A percentile compares a stretch with the other conserved stretches of the same genome.
phyloP scores from a whole-genome alignment of 2,329 filamentous ascomycete species.

The Sporothrix schenckii region DNA sequence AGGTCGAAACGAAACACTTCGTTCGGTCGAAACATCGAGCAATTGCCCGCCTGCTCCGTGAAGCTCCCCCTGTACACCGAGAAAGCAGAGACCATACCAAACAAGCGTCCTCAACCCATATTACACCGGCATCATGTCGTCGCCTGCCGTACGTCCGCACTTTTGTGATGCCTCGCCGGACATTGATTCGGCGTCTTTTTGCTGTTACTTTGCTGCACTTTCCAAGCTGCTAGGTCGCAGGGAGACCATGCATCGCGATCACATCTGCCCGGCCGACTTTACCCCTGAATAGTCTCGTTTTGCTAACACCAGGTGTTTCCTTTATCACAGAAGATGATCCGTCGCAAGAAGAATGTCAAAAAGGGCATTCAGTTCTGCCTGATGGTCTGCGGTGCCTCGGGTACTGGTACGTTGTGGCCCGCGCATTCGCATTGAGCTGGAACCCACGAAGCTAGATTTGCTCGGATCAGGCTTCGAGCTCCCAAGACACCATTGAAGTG shows the following conservation, averaged over 20 bases:
- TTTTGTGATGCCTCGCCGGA: neutral
- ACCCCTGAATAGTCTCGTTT: constrained; percentile 21
- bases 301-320: constrained; percentile 37
- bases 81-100: constrained; percentile 22
- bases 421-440: constrained; percentile 6
- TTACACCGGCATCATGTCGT: constrained; percentile 39
- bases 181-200: neutral
- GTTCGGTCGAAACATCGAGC: constrained; percentile 29
- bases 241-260: constrained; percentile 1
- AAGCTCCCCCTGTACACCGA: constrained; percentile 14
- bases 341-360: constrained; percentile 99
- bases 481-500: neutral
- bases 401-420: constrained; percentile 72
- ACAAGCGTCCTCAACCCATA: constrained; percentile 23
- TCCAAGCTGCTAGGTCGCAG: neutral
- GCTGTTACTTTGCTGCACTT: neutral
- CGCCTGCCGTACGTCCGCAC: constrained; percentile 43
- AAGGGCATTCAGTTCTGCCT: constrained; percentile 99
- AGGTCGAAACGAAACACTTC: constrained; percentile 35
- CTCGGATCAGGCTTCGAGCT: neutral
- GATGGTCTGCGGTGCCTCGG: constrained; percentile 99
- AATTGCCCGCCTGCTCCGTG: constrained; percentile 20
- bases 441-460: constrained; percentile 25
- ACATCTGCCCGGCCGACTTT: neutral
- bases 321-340: constrained; percentile 78